A percentile compares a stretch with the other conserved stretches of the same genome.
phyloP scores from a whole-genome alignment of 495 filamentous ascomycete species.

The Hypoxylon intermedium region DNA sequence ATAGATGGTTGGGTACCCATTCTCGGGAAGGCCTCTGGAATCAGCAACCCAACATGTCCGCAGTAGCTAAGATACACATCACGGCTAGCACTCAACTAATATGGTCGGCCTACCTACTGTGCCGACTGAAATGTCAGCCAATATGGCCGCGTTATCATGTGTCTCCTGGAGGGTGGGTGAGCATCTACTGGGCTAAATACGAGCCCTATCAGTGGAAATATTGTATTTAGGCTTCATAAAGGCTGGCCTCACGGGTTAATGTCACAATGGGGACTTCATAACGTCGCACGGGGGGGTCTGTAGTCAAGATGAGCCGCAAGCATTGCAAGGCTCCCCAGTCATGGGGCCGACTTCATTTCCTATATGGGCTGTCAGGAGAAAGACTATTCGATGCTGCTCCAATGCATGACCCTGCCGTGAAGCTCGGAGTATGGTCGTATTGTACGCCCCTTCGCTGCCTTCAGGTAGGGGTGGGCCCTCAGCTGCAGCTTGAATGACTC shows the following conservation, averaged over 20 bases:
- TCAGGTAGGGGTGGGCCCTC: slow-evolving; percentile 10
- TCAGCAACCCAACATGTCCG: no score
- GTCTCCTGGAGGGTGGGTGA: background rate
- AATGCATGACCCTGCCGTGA: slow-evolving; percentile 4
- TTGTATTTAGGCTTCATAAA: background rate
- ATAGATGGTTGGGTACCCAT: no score
- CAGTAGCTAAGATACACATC: no score
- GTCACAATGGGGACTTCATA: slow-evolving; percentile 6
- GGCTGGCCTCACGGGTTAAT: background rate
- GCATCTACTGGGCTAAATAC: background rate
- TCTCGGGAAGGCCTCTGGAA: no score
- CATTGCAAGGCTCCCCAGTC: background rate
- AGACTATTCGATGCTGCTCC: slow-evolving; percentile 13
- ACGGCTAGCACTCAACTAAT: no score
- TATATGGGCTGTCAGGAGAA: slow-evolving; percentile 7
- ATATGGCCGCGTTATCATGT: no score
- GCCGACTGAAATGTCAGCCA: no score
- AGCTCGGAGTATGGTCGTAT: background rate
- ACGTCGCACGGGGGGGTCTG: background rate
- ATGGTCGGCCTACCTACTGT: no score
- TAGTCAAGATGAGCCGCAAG: slow-evolving; percentile 7
- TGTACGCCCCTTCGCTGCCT: background rate
- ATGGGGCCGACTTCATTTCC: slow-evolving; percentile 14
- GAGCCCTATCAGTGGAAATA: background rate
- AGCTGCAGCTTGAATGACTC: background rate